Evolutionary conservation across 2,329 filamentous ascomycete genomes (phyloP).

Genomic region (Fusarium brachygibbosum): DNA sequence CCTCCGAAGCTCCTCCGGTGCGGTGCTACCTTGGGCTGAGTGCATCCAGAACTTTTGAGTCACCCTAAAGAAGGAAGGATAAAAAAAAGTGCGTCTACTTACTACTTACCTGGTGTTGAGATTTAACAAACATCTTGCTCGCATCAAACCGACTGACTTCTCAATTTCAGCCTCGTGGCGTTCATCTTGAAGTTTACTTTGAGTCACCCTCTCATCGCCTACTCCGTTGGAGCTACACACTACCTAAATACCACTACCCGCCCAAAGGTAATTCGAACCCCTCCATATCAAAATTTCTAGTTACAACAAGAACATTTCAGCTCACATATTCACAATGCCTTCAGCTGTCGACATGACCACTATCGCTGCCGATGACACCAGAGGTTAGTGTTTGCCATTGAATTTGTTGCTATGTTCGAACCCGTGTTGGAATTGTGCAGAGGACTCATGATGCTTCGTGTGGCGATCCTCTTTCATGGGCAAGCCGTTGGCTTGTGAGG

Average conservation of each 20-base stretch:
- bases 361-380: slow-evolving; percentile 61
- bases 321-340: slow-evolving; percentile 51
- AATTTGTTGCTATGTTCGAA: neutral
- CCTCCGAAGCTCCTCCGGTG: slow-evolving; percentile 51
- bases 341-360: slow-evolving; percentile 56
- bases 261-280: slow-evolving; percentile 29
- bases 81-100: slow-evolving; percentile 32
- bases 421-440: neutral
- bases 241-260: slow-evolving; percentile 33
- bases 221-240: slow-evolving; percentile 26
- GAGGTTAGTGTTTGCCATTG: slow-evolving; percentile 53
- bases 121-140: slow-evolving; percentile 5
- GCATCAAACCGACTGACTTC: slow-evolving; percentile 19
- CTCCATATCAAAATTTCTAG: slow-evolving; percentile 39
- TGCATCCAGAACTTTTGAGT: slow-evolving; percentile 37
- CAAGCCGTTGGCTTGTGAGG: neutral
- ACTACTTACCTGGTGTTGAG: neutral
- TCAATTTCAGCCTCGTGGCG: slow-evolving; percentile 33
- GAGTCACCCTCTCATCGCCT: slow-evolving; percentile 20
- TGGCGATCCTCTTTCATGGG: slow-evolving; percentile 5
- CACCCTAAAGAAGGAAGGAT: slow-evolving; percentile 22
- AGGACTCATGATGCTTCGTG: slow-evolving; percentile 25
- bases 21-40: slow-evolving; percentile 14
- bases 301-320: slow-evolving; percentile 28
- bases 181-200: slow-evolving; percentile 29